Evolutionary conservation across 78 protist species (phyloP), one percentile per base, ranked within the genome.

Genomic region (Dictyostelium purpureum): DNA sequence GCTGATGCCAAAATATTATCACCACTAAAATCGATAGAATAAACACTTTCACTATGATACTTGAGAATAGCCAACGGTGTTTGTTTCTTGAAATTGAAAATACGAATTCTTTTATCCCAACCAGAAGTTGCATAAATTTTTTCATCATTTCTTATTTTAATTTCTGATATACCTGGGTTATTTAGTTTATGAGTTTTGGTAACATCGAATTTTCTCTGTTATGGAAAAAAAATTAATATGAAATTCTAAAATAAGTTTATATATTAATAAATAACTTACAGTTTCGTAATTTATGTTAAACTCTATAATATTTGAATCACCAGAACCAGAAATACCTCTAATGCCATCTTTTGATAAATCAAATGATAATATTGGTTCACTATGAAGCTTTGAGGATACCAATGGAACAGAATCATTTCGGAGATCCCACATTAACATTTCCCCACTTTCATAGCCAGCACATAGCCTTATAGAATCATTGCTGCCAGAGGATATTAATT

Each of bases 81-180:
- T 56, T 85, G 92, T 18, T 85, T 85, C 47, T 77, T 70, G 35
- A 73, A 70, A 42, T 73, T 85, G 35, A 40, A 85, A 26, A 85
- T 73, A 35, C 92, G 21, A n/a, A 85, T 70, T 47, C 92, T 38
- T 43, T 57, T 45, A 73, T 85, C 92, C 92, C 92, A 85, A 18
- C 92, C 92, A 43, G 82, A 43, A 11, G 92, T 85, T 33, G 92
- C 92, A 45, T 38, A 73, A 16, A 85, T 85, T 42, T 73, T 85
- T 42, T 66, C 66, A 73, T 85, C 92, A 26, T 16, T 16, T 61
- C 92, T 70, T 43, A 85, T 85, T 61, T 73, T 85, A 26, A 85
- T 45, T 14, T 85, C 83, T 2, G 80, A 28, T 9, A 85, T 85
- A 24, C 92, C 92, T 24, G 45, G 28, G 47, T 85, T 43, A 54